Evolutionary conservation across 805 yeast genomes (phyloP).

Genomic region (Cyberlindnera maritima): DNA sequence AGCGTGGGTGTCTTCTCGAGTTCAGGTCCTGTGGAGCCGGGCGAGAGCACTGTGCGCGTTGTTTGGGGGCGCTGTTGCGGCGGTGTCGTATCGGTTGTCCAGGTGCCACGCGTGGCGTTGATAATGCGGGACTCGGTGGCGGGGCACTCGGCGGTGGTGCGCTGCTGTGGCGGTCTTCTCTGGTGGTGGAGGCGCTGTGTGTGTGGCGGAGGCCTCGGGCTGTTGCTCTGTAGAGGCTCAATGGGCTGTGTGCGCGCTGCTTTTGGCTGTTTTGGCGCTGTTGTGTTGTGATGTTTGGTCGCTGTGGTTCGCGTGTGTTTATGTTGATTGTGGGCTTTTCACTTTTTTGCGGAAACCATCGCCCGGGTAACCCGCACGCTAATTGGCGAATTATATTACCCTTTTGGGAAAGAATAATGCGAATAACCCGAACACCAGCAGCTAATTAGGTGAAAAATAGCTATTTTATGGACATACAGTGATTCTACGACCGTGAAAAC

Average conservation of each 20-base stretch:
- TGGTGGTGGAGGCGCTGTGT: background rate
- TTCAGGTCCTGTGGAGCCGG: no score
- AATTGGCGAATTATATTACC: conserved; percentile 2
- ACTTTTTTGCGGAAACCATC: conserved; percentile 6
- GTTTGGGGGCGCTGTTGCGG: background rate
- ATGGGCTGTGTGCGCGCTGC: conserved; percentile 1
- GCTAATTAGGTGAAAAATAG: background rate
- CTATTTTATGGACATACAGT: no score
- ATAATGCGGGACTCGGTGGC: conserved; percentile 1
- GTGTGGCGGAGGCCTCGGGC: background rate
- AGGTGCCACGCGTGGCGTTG: conserved; percentile 1
- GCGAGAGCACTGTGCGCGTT: background rate
- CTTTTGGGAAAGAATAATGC: background rate
- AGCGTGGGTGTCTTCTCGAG: no score
- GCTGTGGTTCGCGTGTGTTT: conserved; percentile 18
- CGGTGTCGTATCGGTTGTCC: background rate
- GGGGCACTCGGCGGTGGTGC: background rate
- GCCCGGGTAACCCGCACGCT: conserved; percentile 1
- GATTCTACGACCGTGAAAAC: background rate
- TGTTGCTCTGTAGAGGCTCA: background rate
- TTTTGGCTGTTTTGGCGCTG: background rate
- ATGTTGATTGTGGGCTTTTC: conserved; percentile 11
- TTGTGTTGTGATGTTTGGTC: conserved; percentile 11
- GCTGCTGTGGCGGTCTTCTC: no score
- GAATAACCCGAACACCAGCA: background rate